These are phyloP conservation scores for Xerocomellus dryophilus DNA, from an alignment of 768 basidiomycete species.

Conservation along the genomic window DNA sequence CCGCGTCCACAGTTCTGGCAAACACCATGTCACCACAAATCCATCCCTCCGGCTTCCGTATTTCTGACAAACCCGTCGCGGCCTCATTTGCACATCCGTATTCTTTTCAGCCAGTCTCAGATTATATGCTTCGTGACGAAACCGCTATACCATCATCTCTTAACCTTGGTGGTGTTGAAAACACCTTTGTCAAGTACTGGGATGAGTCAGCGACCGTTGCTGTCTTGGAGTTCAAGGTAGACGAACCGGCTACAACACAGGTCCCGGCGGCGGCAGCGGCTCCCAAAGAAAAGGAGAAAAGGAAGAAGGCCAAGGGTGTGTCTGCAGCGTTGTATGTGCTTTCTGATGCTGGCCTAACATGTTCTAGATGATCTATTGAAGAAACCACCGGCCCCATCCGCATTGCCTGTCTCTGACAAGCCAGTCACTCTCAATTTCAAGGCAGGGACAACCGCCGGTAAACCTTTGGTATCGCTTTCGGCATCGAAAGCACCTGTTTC, in stretches of 20 bases:
- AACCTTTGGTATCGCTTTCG: constrained; percentile 20
- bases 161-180: constrained; percentile 69
- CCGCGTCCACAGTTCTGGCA: constrained; percentile 76
- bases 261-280: constrained; percentile 32
- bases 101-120: constrained; percentile 80
- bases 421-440: constrained; percentile 79
- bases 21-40: constrained; percentile 83
- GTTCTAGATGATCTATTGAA: constrained; percentile 34
- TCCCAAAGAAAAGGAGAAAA: constrained; percentile 59
- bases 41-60: constrained; percentile 92
- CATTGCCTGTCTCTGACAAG: constrained; percentile 72
- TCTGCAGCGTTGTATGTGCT: neutral
- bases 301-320: constrained; percentile 55
- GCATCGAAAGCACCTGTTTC: constrained; percentile 38
- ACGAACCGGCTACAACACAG: constrained; percentile 42
- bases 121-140: constrained; percentile 73
- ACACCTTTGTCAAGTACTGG: constrained; percentile 85
- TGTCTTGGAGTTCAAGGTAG: constrained; percentile 76
- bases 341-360: constrained; percentile 8
- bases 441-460: constrained; percentile 28
- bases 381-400: constrained; percentile 54
- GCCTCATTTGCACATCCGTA: constrained; percentile 91
- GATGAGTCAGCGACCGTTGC: constrained; percentile 80
- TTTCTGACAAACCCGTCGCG: constrained; percentile 84
- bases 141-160: constrained; percentile 66